Evolutionary conservation across 768 basidiomycete genomes (phyloP).

Genomic region (Leucocoprinus leucothites): DNA sequence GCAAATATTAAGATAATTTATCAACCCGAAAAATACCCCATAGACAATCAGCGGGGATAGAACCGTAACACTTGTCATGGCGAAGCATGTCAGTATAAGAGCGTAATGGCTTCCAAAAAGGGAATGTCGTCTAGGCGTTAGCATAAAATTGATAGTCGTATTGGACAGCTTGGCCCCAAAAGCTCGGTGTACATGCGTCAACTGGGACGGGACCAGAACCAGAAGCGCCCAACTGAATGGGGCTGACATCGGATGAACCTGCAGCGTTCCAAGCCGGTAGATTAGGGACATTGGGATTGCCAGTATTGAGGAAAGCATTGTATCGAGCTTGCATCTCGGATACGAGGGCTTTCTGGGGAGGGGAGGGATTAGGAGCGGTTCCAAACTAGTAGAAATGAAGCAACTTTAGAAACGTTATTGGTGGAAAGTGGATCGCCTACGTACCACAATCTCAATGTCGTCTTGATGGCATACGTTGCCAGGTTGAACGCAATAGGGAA

Average conservation of each 20-base stretch:
- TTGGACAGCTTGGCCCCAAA: conserved; percentile 62
- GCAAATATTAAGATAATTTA: no score
- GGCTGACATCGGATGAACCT: conserved; percentile 46
- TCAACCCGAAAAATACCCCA: no score
- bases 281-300: conserved; percentile 57
- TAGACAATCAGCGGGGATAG: no score
- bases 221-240: conserved; percentile 59
- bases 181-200: conserved; percentile 60
- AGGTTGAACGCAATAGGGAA: conserved; percentile 51
- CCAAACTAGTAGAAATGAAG: conserved; percentile 36
- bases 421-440: conserved; percentile 22
- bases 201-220: conserved; percentile 47
- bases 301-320: conserved; percentile 58
- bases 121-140: conserved; percentile 21
- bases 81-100: no score
- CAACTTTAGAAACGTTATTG: conserved; percentile 9
- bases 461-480: conserved; percentile 77
- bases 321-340: conserved; percentile 70
- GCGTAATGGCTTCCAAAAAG: no score
- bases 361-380: conserved; percentile 51
- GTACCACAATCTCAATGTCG: conserved; percentile 75
- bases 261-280: conserved; percentile 53
- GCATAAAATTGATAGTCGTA: conserved; percentile 74
- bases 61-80: no score
- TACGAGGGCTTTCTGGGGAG: conserved; percentile 55